Percentiles rank a stretch among this genome's conserved stretches.
Conservation (phyloP, 768 basidiomycete species). For the Russula abietina region DNA sequence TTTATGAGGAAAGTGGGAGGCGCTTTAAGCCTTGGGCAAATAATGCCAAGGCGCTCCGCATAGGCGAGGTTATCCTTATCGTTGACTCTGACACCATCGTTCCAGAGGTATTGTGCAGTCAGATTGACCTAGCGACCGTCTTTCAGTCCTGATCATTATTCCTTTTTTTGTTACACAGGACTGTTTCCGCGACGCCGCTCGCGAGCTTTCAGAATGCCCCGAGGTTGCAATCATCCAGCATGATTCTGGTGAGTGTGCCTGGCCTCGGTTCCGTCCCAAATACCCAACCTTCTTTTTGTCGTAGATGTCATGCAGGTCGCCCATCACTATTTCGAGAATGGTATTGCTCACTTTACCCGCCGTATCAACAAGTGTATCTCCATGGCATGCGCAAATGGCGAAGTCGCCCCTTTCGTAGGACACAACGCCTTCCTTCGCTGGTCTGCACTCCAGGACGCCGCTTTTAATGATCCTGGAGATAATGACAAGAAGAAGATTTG, state of each 20-base stretch:
- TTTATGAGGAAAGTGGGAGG: constrained; percentile 49
- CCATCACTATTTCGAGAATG: constrained; percentile 83
- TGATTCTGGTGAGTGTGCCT: constrained; percentile 51
- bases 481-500: constrained; percentile 60
- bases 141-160: neutral
- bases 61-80: constrained; percentile 75
- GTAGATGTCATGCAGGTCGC: constrained; percentile 86
- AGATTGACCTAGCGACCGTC: too few relatives aligned
- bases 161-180: constrained; percentile 39
- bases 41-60: constrained; percentile 66
- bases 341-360: constrained; percentile 85
- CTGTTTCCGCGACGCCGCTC: constrained; percentile 84
- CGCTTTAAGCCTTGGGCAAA: constrained; percentile 70
- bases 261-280: neutral
- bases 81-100: constrained; percentile 79
- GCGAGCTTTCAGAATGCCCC: constrained; percentile 71
- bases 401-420: constrained; percentile 78
- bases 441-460: constrained; percentile 83
- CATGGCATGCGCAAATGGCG: constrained; percentile 74
- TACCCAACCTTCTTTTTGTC: neutral
- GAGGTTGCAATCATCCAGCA: constrained; percentile 89
- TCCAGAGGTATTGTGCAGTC: constrained; percentile 47
- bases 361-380: constrained; percentile 82
- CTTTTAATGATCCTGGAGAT: constrained; percentile 65
- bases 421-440: constrained; percentile 91